These are phyloP conservation scores for Exophiala oligosperma DNA, from an alignment of 2,329 filamentous ascomycete species.

Conservation along the genomic window DNA sequence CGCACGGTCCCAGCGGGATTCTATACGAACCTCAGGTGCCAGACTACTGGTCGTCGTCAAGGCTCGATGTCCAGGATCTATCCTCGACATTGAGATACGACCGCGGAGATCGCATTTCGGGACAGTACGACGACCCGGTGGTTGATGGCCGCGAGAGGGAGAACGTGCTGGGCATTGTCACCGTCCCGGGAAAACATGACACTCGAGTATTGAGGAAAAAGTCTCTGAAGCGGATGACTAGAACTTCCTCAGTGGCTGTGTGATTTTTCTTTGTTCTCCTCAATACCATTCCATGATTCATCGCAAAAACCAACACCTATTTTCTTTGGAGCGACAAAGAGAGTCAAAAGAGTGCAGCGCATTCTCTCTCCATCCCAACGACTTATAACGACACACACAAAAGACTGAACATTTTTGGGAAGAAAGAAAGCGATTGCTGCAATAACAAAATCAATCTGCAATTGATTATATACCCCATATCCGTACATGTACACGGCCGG, in stretches of 20 bases:
- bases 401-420: no score
- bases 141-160: conserved; percentile 1
- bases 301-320: no score
- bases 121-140: background rate
- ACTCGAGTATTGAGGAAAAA: conserved; percentile 21
- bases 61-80: conserved; percentile 7
- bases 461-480: no score
- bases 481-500: no score
- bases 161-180: conserved; percentile 20
- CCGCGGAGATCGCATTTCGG: background rate
- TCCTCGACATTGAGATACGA: background rate
- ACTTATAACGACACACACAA: no score
- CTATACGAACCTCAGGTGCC: conserved; percentile 21
- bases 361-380: background rate
- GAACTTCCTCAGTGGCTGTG: background rate
- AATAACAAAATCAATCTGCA: no score
- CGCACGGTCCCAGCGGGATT: conserved; percentile 14
- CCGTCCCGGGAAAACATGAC: conserved; percentile 20
- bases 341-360: background rate
- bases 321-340: background rate
- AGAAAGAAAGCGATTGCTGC: no score
- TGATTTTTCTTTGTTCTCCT: background rate
- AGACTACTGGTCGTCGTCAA: conserved; percentile 17
- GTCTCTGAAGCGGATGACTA: conserved; percentile 9
- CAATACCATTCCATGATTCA: background rate